phyloP scores from a whole-genome alignment of 129 eudicot species.

The Tanacetum coccineum region DNA sequence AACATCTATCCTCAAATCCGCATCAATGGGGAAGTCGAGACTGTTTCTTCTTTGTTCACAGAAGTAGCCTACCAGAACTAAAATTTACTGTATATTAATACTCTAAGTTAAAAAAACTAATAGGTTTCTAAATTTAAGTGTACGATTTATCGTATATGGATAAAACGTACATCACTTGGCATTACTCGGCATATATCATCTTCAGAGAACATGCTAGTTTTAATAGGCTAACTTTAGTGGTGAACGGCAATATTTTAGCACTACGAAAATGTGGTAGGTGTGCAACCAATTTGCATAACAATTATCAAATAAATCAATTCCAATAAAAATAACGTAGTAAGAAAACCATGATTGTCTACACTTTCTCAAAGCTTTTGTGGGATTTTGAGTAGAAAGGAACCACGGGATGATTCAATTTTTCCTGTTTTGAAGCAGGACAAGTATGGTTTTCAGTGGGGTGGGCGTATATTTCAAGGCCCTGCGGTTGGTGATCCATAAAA shows the following conservation, averaged over 20 bases:
- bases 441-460: constrained; percentile 82
- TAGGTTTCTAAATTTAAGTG: too few species aligned
- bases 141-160: too few species aligned
- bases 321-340: constrained; percentile 1
- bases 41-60: constrained; percentile 54
- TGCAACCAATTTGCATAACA: constrained; percentile 58
- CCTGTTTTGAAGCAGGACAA: constrained; percentile 38
- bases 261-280: constrained; percentile 72
- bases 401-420: constrained; percentile 30
- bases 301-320: constrained; percentile 15
- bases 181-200: constrained; percentile 89
- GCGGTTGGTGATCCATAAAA: constrained; percentile 83
- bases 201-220: constrained; percentile 78
- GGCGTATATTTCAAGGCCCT: constrained; percentile 90
- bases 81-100: constrained; percentile 64
- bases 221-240: constrained; percentile 63
- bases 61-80: constrained; percentile 87
- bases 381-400: constrained; percentile 43
- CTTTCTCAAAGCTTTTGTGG: constrained; percentile 74
- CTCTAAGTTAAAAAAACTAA: constrained; percentile 7
- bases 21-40: constrained; percentile 83
- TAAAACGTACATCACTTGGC: constrained; percentile 92
- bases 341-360: constrained; percentile 40
- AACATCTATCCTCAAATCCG: constrained; percentile 77
- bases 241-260: constrained; percentile 56